A percentile compares a stretch with the other conserved stretches of the same genome.
Conservation (phyloP, 2,329 filamentous ascomycete species). For the Emmonsiellopsis sp. region DNA sequence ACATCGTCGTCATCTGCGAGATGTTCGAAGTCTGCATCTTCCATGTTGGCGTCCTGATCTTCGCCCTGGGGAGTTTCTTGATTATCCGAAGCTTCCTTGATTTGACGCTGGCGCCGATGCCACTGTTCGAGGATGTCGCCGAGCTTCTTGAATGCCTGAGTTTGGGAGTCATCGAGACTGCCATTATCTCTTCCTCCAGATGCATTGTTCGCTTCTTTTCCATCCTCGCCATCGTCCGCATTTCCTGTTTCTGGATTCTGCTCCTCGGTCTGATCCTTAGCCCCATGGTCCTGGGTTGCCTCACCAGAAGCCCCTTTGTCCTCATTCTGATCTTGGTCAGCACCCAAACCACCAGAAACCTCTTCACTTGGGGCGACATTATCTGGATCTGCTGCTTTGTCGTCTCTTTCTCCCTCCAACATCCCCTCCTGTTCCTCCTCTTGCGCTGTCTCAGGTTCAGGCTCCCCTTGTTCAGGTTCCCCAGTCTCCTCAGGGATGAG, state of each 20-base stretch:
- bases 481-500: constrained; percentile 32
- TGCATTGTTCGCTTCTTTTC: constrained; percentile 16
- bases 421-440: constrained; percentile 45
- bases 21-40: constrained; percentile 83
- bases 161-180: constrained; percentile 31
- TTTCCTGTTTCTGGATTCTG: constrained; percentile 36
- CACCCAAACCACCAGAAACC: constrained; percentile 28
- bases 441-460: constrained; percentile 24
- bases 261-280: constrained; percentile 38
- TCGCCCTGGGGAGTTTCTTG: constrained; percentile 44
- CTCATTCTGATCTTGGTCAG: constrained; percentile 32
- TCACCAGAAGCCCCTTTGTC: constrained; percentile 39
- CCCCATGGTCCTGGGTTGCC: constrained; percentile 32
- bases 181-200: constrained; percentile 27
- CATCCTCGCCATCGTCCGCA: constrained; percentile 28
- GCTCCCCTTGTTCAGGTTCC: constrained; percentile 24
- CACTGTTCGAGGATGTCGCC: constrained; percentile 87
- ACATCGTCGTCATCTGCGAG: constrained; percentile 71
- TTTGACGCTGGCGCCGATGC: constrained; percentile 81
- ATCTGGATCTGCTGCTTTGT: constrained; percentile 44
- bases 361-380: constrained; percentile 40
- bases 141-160: constrained; percentile 83
- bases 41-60: constrained; percentile 59
- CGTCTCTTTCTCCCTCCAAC: constrained; percentile 37
- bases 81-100: constrained; percentile 52